Percentiles rank a stretch among this genome's conserved stretches.
Evolutionary conservation across 352 stramenopile species (phyloP).

Genomic region (Phytophthora pinifolia): DNA sequence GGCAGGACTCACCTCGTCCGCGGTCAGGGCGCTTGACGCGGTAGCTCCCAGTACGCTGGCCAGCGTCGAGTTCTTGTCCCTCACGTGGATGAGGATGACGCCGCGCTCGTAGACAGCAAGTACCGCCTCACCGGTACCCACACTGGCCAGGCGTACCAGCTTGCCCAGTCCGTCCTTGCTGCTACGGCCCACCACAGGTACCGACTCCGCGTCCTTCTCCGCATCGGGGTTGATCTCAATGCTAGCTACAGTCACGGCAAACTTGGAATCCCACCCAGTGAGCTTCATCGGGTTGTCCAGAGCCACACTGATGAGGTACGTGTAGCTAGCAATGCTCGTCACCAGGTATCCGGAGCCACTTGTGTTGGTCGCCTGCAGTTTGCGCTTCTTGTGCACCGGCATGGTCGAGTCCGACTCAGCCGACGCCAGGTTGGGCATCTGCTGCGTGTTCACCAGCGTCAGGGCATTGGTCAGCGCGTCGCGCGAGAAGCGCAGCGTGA

Average conservation of each 20-base stretch:
- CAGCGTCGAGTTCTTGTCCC: slow-evolving; percentile 72
- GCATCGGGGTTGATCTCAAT: slow-evolving; percentile 41
- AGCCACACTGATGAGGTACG: slow-evolving; percentile 54
- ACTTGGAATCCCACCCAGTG: slow-evolving; percentile 73
- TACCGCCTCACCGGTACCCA: slow-evolving; percentile 56
- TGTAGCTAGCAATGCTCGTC: slow-evolving; percentile 47
- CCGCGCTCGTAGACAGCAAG: slow-evolving; percentile 63
- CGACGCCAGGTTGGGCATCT: slow-evolving; percentile 39
- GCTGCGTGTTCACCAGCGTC: slow-evolving; percentile 40
- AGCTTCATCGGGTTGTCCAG: slow-evolving; percentile 41
- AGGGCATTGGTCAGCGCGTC: slow-evolving; percentile 49
- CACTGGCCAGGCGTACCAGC: slow-evolving; percentile 49
- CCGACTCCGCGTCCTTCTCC: slow-evolving; percentile 26
- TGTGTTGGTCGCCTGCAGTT: slow-evolving; percentile 38
- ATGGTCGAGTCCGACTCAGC: slow-evolving; percentile 19
- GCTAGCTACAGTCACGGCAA: slow-evolving; percentile 61
- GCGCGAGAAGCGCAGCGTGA: slow-evolving; percentile 46
- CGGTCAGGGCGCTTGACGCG: neutral
- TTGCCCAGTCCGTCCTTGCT: slow-evolving; percentile 37
- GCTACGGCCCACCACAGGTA: slow-evolving; percentile 23
- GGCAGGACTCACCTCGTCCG: slow-evolving; percentile 16
- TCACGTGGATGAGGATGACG: slow-evolving; percentile 67
- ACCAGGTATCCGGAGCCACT: slow-evolving; percentile 33
- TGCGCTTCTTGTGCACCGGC: slow-evolving; percentile 67
- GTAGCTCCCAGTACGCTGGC: slow-evolving; percentile 66